phyloP scores from a whole-genome alignment of 2,329 filamentous ascomycete species.

The Fusarium scirpi region DNA sequence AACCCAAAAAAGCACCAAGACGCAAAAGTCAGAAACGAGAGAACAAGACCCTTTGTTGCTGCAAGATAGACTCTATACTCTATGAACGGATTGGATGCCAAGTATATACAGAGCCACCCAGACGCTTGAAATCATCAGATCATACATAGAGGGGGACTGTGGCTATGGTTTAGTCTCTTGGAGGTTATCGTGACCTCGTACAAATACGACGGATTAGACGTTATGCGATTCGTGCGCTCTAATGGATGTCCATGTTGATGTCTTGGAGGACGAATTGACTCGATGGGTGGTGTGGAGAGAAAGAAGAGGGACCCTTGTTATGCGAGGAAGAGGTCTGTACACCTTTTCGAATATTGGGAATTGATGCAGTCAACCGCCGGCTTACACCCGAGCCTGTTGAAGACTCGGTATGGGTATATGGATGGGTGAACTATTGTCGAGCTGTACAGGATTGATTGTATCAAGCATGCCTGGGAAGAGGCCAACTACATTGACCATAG shows the following conservation, averaged over 20 bases:
- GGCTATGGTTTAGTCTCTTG: not conserved
- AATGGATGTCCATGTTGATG: not conserved
- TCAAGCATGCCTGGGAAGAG: not conserved
- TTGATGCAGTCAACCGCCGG: conserved; percentile 24
- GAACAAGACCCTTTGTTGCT: not conserved
- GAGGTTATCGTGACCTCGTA: conserved; percentile 1
- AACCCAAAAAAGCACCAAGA: not conserved
- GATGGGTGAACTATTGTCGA: not conserved
- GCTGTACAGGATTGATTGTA: rapidly evolving
- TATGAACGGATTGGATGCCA: not conserved
- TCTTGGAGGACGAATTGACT: not conserved
- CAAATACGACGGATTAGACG: not conserved
- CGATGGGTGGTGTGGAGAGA: conserved; percentile 41
- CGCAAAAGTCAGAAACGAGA: conserved; percentile 1
- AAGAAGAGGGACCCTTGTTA: conserved; percentile 39
- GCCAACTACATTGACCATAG: not conserved
- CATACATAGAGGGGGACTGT: not conserved
- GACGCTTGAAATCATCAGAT: not conserved
- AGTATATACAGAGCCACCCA: not conserved
- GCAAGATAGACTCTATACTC: not conserved
- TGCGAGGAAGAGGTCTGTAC: conserved; percentile 34
- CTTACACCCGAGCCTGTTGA: conserved; percentile 19
- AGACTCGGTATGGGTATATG: not conserved
- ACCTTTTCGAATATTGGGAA: conserved; percentile 23
- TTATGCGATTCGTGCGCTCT: conserved; percentile 17